Evolutionary conservation across 169 alveolate genomes (phyloP), one percentile per base, ranked within the genome.

Genomic region (Plasmodium knowlesi): DNA sequence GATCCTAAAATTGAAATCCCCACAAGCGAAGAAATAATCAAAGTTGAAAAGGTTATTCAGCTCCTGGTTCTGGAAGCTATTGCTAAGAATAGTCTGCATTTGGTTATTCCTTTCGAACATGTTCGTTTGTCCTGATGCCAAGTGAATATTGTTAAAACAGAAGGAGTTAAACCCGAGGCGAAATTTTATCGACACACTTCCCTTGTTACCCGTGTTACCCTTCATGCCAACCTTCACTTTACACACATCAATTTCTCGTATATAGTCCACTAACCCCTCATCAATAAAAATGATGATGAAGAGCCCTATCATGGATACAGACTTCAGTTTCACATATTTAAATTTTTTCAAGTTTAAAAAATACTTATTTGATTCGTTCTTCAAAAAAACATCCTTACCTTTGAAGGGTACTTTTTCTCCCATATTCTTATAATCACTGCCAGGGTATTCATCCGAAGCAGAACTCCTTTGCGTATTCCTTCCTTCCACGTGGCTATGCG

Each of bases 131-230:
- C 99, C 99, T 19, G 97, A 94, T 54, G 92, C 97, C 19, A 98
- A 94, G 92, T 98, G 99, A n/a, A 96, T 96, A 86, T 97, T 97
- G 12, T 97, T 93, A 57, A 97, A 86, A 39, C 97, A 89, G 61
- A 89, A 96, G 73, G 96, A 96, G 74, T 89, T 89, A 67, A 95
- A 84, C 3, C 96, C 94, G 50, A 98, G 89, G 30, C 94, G 72
- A 78, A 89, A 89, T 91, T 97, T 94, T 28, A 97, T 89, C 19
- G 96, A 91, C 28, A 97, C 98, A 10, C 98, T 97, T 30, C 99
- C 99, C 95, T 98, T 97, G 92, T 98, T 98, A 5, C 99, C 98
- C 34, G 97, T 90, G 88, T 95, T 94, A n/a, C 98, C 98, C 92
- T 97, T 96, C 83, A 98, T 95, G 1, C 99, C 99, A 72, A 97